Conservation (phyloP, 2,329 filamentous ascomycete species). For the Dendryphion nanum region DNA sequence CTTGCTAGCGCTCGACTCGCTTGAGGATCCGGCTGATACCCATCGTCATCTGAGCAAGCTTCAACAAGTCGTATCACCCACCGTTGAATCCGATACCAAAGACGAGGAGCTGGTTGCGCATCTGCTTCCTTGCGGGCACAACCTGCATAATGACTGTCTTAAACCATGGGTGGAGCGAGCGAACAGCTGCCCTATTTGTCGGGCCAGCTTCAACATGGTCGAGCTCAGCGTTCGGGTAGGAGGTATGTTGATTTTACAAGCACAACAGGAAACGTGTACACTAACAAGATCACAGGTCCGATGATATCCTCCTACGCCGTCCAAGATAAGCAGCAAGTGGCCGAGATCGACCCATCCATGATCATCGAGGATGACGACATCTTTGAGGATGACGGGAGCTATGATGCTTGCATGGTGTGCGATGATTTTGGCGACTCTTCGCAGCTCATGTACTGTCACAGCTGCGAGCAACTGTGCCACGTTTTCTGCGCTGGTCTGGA, state of each 20-base stretch:
- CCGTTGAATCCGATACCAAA: conserved; percentile 28
- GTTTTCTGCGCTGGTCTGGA: conserved; percentile 87
- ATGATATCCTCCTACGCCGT: conserved; percentile 63
- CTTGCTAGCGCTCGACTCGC: conserved; percentile 24
- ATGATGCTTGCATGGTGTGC: conserved; percentile 79
- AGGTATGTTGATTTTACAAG: conserved; percentile 61
- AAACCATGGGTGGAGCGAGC: conserved; percentile 94
- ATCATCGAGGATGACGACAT: conserved; percentile 69
- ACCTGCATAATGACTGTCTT: conserved; percentile 88
- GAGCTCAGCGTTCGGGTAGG: conserved; percentile 77
- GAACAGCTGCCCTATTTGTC: conserved; percentile 97
- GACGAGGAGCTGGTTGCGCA: conserved; percentile 59
- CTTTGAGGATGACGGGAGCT: conserved; percentile 41
- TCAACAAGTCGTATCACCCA: conserved; percentile 12
- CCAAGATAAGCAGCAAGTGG: conserved; percentile 82
- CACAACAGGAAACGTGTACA: conserved; percentile 26
- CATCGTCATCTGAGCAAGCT: conserved; percentile 15
- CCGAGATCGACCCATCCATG: conserved; percentile 81
- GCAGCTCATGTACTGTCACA: conserved; percentile 83
- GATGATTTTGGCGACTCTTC: conserved; percentile 78
- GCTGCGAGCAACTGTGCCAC: conserved; percentile 86
- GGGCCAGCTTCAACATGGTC: conserved; percentile 85
- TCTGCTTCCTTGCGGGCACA: conserved; percentile 77
- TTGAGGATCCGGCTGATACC: conserved; percentile 25
- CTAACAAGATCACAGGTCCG: conserved; percentile 42